These are phyloP conservation scores for Tylopilus microsporus DNA, from an alignment of 1,284 basidiomycete genomes.

Conservation along the genomic window DNA sequence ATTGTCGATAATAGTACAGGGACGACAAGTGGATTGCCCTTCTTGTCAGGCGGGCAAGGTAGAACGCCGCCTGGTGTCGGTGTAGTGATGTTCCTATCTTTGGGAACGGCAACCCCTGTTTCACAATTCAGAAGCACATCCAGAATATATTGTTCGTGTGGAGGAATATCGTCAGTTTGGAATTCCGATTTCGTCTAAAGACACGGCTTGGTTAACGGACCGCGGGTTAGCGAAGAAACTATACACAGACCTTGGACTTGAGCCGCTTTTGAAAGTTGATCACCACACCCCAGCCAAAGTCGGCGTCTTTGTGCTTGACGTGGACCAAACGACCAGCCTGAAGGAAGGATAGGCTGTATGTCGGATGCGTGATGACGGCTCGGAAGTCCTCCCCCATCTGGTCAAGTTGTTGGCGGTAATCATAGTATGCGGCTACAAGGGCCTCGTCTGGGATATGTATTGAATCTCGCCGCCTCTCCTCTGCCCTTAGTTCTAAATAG, in stretches of 20 bases:
- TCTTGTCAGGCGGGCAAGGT: slow-evolving; percentile 67
- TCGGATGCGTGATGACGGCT: slow-evolving; percentile 91
- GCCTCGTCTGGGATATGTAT: slow-evolving; percentile 82
- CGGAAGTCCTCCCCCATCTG: slow-evolving; percentile 84
- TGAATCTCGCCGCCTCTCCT: slow-evolving; percentile 66
- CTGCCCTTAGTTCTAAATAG: slow-evolving; percentile 62
- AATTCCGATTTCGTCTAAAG: slow-evolving; percentile 28
- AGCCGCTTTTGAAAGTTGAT: slow-evolving; percentile 88
- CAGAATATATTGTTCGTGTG: slow-evolving; percentile 89
- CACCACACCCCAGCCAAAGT: slow-evolving; percentile 96
- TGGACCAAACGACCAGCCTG: slow-evolving; percentile 89
- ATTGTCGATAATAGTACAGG: slow-evolving; percentile 87
- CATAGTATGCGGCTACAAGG: slow-evolving; percentile 86
- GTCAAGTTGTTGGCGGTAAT: slow-evolving; percentile 85
- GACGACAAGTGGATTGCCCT: slow-evolving; percentile 82
- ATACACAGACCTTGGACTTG: slow-evolving; percentile 57
- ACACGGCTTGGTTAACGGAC: background rate
- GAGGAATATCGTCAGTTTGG: slow-evolving; percentile 58
- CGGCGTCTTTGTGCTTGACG: slow-evolving; percentile 78
- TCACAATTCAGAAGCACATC: slow-evolving; percentile 90
- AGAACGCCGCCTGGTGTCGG: slow-evolving; percentile 65
- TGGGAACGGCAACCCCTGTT: slow-evolving; percentile 57
- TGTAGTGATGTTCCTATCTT: slow-evolving; percentile 53
- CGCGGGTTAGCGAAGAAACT: background rate
- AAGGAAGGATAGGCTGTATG: slow-evolving; percentile 89